Percentiles rank a stretch among this genome's conserved stretches.
These are phyloP conservation scores for Boletus sp. DNA, from an alignment of 768 basidiomycete genomes.

Conservation along the genomic window DNA sequence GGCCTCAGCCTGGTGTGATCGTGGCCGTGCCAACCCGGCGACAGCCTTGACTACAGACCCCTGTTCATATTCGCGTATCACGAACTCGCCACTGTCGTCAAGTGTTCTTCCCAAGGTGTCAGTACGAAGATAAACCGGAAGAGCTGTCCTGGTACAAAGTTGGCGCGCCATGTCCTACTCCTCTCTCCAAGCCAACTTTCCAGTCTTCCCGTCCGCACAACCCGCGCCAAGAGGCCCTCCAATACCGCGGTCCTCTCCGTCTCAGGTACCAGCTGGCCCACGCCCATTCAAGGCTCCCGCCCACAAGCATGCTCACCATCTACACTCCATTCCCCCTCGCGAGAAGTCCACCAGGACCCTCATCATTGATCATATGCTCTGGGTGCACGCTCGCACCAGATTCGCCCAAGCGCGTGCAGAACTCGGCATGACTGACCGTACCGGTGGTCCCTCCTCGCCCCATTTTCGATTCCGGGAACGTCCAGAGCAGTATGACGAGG, in stretches of 20 bases:
- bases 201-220: conserved; percentile 15
- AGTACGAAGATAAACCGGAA: conserved; percentile 24
- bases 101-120: background rate
- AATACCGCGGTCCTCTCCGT: conserved; percentile 12
- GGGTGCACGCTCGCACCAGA: conserved; percentile 77
- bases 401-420: conserved; percentile 83
- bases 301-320: conserved; percentile 84
- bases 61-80: conserved; percentile 1
- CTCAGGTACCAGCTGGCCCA: conserved; percentile 9
- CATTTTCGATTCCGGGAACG: conserved; percentile 63
- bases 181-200: conserved; percentile 23
- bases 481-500: conserved; percentile 76
- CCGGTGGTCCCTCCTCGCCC: conserved; percentile 60
- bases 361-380: conserved; percentile 85
- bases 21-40: background rate
- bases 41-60: background rate
- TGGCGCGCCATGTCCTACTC: conserved; percentile 28
- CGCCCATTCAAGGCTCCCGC: conserved; percentile 64
- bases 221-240: background rate
- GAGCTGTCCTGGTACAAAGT: background rate
- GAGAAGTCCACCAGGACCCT: conserved; percentile 88
- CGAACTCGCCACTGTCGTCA: background rate
- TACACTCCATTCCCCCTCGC: conserved; percentile 81
- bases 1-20: background rate
- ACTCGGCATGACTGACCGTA: conserved; percentile 80